A percentile compares a stretch with the other conserved stretches of the same genome.
Evolutionary conservation across 352 stramenopile genomes (phyloP).

Genomic region (Phytophthora crassamura): DNA sequence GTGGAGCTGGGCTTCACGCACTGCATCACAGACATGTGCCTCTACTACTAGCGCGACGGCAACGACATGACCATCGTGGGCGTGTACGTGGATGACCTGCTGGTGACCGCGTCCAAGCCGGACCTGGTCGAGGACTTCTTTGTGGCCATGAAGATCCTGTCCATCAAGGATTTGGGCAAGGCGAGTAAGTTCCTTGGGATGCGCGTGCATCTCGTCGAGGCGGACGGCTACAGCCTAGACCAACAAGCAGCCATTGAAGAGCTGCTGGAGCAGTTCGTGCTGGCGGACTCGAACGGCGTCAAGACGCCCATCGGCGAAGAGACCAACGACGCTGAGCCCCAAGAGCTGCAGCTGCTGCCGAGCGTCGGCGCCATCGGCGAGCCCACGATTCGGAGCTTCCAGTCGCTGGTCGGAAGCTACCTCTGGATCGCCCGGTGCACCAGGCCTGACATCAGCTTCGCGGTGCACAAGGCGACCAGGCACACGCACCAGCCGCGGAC

Average conservation of each 20-base stretch:
- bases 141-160: slow-evolving; percentile 7
- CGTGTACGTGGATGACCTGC: slow-evolving; percentile 40
- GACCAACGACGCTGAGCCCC: background rate
- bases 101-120: slow-evolving; percentile 21
- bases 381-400: slow-evolving; percentile 31
- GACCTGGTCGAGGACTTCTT: slow-evolving; percentile 17
- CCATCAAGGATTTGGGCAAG: slow-evolving; percentile 35
- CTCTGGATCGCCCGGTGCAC: slow-evolving; percentile 43
- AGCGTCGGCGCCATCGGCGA: background rate
- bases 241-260: slow-evolving; percentile 31
- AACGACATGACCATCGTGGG: too few species aligned
- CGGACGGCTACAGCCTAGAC: slow-evolving; percentile 22
- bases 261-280: slow-evolving; percentile 26
- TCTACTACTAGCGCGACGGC: slow-evolving; percentile 21
- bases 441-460: too few species aligned
- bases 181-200: slow-evolving; percentile 36
- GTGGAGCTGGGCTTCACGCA: slow-evolving; percentile 18
- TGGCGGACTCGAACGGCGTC: slow-evolving; percentile 28
- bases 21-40: slow-evolving; percentile 35
- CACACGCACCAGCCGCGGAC: slow-evolving; percentile 17
- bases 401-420: slow-evolving; percentile 41
- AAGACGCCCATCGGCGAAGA: slow-evolving; percentile 18
- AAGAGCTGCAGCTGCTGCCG: slow-evolving; percentile 11
- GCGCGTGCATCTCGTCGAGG: slow-evolving; percentile 23
- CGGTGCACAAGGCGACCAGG: too few species aligned